Conservation (phyloP, 129 eudicot species). For the Centaurea solstitialis region DNA sequence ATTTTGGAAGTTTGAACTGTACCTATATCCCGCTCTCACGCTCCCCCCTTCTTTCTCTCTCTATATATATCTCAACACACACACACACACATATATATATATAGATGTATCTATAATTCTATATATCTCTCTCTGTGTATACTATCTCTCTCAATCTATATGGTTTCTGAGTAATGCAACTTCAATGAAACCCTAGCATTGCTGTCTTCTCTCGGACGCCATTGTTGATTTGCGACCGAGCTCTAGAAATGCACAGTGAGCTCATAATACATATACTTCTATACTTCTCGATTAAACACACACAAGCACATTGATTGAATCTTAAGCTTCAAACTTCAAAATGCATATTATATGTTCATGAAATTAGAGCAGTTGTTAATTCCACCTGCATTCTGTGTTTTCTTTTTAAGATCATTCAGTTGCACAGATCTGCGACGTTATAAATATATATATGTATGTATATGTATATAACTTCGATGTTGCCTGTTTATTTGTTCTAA, state of each 20-base stretch:
- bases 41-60: constrained; percentile 32
- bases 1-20: constrained; percentile 46
- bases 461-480: too few species aligned
- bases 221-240: constrained; percentile 21
- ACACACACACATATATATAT: background rate
- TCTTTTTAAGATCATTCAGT: constrained; percentile 15
- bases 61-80: background rate
- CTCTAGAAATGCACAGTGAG: constrained; percentile 43
- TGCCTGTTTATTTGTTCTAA: background rate
- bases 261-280: constrained; percentile 24
- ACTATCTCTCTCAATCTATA: constrained; percentile 7
- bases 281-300: background rate
- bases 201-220: constrained; percentile 17
- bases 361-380: background rate
- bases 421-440: constrained; percentile 11
- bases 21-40: constrained; percentile 56
- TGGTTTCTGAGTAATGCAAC: background rate
- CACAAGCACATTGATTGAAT: background rate
- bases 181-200: constrained; percentile 38
- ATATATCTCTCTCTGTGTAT: background rate
- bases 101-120: background rate
- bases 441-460: too few species aligned
- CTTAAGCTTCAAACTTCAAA: background rate
- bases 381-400: constrained; percentile 7
- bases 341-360: background rate